Base-by-base conservation (phyloP, 1,284 basidiomycete species). In the Pyrrhoderma noxium region DNA sequence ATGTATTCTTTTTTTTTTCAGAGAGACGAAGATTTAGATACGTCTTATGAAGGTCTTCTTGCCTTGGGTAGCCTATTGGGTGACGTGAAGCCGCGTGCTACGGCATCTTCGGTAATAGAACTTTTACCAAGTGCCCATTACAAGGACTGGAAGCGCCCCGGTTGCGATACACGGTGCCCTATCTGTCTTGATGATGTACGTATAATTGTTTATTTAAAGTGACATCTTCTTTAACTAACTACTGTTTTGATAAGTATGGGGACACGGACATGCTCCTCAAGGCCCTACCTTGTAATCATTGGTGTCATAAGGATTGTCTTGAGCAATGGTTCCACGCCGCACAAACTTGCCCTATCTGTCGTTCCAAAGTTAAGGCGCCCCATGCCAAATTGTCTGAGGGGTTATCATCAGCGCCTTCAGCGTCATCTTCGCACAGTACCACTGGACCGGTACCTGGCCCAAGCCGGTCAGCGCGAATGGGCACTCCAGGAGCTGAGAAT, bases 141-240 rank as follows among this genome's bases (percentile, higher is more conserved):
- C 62, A 75, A 75, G 55, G 83, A 86, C 31, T 89, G 83, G 82
- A 73, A 71, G 34, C 76, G 67, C 3, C 63, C 64, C 3, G 80
- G 80, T 35, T 79, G 79, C 48, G 85, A 89, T 57, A 70, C 74
- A 48, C 73, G 84, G 38, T 89, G 85, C 62, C 85, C 85, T 2
- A 89, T 89, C 45, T 89, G 86, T 60, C 65, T 89, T 56, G 85
- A 89, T 56, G 85, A 89, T 64, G 85, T 87, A 60, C 45, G 84
- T 74, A 18, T 22, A 14, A 0, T 31, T 45, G 16, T 31, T 1
- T 11, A 25, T 41, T 43, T 19, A 16, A 41, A n/a, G 42, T 45
- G 27, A 46, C 27, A 37, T 38, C 45, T n/a, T n/a, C n/a, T n/a
- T n/a, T n/a, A n/a, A 16, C 40, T 61, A 47, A 63, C n/a, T 47